Percentiles rank a stretch among this genome's conserved stretches.
phyloP scores from a whole-genome alignment of 2,329 filamentous ascomycete species.

The Pseudogymnoascus sp. region DNA sequence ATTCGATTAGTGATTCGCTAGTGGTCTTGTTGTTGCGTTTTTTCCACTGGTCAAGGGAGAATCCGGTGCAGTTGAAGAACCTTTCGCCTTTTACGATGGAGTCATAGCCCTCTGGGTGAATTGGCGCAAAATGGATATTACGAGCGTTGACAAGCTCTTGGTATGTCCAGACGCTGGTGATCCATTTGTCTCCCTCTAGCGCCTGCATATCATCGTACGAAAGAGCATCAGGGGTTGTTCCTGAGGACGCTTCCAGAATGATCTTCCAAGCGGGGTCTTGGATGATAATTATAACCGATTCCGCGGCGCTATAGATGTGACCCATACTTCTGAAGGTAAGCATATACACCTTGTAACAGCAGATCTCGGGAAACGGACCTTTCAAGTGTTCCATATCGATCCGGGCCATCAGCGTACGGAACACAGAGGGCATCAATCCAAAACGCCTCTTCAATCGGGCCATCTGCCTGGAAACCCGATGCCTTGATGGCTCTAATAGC shows the following conservation, averaged over 20 bases:
- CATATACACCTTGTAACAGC: neutral
- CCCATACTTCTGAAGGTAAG: neutral
- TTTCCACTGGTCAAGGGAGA: neutral
- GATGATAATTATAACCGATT: constrained; percentile 9
- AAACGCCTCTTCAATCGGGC: constrained; percentile 11
- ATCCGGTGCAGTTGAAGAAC: neutral
- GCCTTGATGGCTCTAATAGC: constrained; percentile 13
- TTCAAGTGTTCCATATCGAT: constrained; percentile 14
- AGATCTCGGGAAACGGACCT: constrained; percentile 5
- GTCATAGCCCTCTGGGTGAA: neutral
- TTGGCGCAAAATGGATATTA: neutral
- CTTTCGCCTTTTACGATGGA: neutral
- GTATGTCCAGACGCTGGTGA: constrained; percentile 16
- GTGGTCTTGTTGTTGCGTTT: neutral
- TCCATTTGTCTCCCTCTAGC: constrained; percentile 10
- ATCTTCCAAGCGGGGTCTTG: constrained; percentile 4
- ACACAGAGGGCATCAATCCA: constrained; percentile 18
- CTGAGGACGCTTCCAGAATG: neutral
- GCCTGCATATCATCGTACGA: neutral
- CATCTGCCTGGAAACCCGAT: neutral
- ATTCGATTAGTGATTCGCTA: neutral
- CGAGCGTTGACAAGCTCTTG: constrained; percentile 12
- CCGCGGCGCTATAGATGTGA: neutral
- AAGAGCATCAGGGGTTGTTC: neutral
- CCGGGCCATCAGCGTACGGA: constrained; percentile 11